Conservation (phyloP, 1,139 yeast species). For the Suhomyces coccinellae region DNA sequence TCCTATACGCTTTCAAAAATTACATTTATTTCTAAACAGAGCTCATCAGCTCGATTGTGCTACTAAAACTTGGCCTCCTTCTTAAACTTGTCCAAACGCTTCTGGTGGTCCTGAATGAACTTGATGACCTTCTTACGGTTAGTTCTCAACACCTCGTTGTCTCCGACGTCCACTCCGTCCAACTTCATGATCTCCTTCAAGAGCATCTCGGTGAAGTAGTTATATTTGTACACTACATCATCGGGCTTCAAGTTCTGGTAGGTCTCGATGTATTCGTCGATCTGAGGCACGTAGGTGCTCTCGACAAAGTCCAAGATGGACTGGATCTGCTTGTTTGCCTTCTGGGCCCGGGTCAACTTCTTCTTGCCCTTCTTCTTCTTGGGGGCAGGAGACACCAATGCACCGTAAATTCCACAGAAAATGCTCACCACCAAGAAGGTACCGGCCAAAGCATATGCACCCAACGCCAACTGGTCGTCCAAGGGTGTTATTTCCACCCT, state of each 20-base stretch:
- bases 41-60: neutral
- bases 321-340: slow-evolving; percentile 44
- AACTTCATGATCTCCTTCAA: slow-evolving; percentile 64
- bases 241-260: slow-evolving; percentile 35
- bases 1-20: too few species aligned
- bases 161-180: slow-evolving; percentile 60
- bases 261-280: slow-evolving; percentile 41
- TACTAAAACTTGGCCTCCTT: slow-evolving; percentile 27
- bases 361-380: slow-evolving; percentile 32
- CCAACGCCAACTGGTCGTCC: slow-evolving; percentile 9
- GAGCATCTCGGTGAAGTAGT: slow-evolving; percentile 64
- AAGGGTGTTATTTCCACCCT: slow-evolving; percentile 7
- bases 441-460: slow-evolving; percentile 7
- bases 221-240: slow-evolving; percentile 51
- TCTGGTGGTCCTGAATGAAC: slow-evolving; percentile 59
- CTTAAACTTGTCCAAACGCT: slow-evolving; percentile 56
- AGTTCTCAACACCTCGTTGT: slow-evolving; percentile 52
- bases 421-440: slow-evolving; percentile 4
- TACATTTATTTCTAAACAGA: neutral
- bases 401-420: slow-evolving; percentile 1
- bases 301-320: slow-evolving; percentile 44
- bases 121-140: slow-evolving; percentile 61
- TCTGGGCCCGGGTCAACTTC: slow-evolving; percentile 45
- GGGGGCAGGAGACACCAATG: slow-evolving; percentile 12
- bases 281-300: slow-evolving; percentile 43